Conservation (phyloP, 1,139 yeast species). For the Geotrichum aggregatum region DNA sequence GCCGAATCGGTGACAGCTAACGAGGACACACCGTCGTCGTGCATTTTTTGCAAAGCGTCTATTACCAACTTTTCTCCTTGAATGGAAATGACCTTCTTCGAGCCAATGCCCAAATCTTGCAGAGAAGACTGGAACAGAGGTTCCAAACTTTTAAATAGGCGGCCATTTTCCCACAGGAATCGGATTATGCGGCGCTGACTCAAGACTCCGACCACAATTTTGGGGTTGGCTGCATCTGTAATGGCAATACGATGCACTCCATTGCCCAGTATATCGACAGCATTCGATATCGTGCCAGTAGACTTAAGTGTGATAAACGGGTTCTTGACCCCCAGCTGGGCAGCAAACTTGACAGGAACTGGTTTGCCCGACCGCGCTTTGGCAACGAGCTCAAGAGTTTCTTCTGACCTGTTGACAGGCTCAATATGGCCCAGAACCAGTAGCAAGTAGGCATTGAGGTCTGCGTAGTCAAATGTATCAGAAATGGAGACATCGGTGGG, state of each 20-base stretch:
- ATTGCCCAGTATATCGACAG: constrained; percentile 78
- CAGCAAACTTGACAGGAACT: constrained; percentile 77
- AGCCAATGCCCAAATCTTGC: constrained; percentile 65
- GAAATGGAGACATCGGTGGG: constrained; percentile 52
- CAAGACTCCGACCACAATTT: constrained; percentile 57
- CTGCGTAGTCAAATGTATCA: constrained; percentile 82
- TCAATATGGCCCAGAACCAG: constrained; percentile 61
- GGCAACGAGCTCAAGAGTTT: constrained; percentile 31
- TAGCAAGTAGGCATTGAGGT: constrained; percentile 76
- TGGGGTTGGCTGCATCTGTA: constrained; percentile 47
- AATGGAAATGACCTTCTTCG: constrained; percentile 64
- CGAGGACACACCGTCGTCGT: constrained; percentile 75
- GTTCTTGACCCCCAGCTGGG: constrained; percentile 70
- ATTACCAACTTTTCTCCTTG: constrained; percentile 80
- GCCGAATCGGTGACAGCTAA: constrained; percentile 85
- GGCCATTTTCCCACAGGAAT: constrained; percentile 87
- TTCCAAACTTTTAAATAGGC: constrained; percentile 77
- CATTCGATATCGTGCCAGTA: constrained; percentile 61
- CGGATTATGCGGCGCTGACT: constrained; percentile 83
- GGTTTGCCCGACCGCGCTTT: constrained; percentile 40
- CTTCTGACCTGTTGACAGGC: constrained; percentile 33
- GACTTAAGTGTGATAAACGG: constrained; percentile 76
- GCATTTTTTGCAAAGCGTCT: constrained; percentile 84
- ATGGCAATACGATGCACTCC: constrained; percentile 94
- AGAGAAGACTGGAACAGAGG: constrained; percentile 64